Evolutionary conservation across 305 asterid species (phyloP), one percentile per base, ranked within the genome.

Genomic region (Euphrasia arctica): DNA sequence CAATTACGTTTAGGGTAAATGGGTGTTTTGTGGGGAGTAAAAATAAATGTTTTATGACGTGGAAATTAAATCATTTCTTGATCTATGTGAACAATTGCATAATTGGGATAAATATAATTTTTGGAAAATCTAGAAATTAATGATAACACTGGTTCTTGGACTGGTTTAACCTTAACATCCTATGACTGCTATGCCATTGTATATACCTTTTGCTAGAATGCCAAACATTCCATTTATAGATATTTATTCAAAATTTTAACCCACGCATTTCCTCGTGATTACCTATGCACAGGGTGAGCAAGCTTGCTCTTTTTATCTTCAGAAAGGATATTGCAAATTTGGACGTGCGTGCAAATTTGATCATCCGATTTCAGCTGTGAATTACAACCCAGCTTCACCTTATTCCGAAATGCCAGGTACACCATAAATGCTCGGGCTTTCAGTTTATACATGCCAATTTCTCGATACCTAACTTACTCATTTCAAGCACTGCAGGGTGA

Each of bases 261-360:
- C 5, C 25, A 9, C 41, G 6, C 54, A 10, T 49, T 48, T 73
- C 27, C 51, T 54, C 63, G 32, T 31, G 31, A 12, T 45, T 66
- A 61, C 8, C 39, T 50, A 57, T 54, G 72, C 59, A 66, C 82
- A 88, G 96, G 94, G 96, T 51, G 63, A 71, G 79, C 88, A 79
- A 76, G 70, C 89, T 67, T 88, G 96, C 84, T 54, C 82, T 28
- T 88, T 78, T 76, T 85, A 88, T 77, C 48, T 85, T 79, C 91
- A 71, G 76, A 85, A 76, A 13, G 89, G 96, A 51, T 77, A 73
- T 67, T 88, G 95, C 87, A 85, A 88, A 69, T 85, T 83, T 13
- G 96, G 95, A 18, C 82, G 69, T 11, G 72, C 83, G 7, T 88
- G 94, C 91, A 88, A 82, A 76, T 88, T 80, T 65, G 96, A 88